These are phyloP conservation scores for Aspergillus oerlinghausenensis DNA, from an alignment of 2,329 filamentous ascomycete species.

Conservation along the genomic window DNA sequence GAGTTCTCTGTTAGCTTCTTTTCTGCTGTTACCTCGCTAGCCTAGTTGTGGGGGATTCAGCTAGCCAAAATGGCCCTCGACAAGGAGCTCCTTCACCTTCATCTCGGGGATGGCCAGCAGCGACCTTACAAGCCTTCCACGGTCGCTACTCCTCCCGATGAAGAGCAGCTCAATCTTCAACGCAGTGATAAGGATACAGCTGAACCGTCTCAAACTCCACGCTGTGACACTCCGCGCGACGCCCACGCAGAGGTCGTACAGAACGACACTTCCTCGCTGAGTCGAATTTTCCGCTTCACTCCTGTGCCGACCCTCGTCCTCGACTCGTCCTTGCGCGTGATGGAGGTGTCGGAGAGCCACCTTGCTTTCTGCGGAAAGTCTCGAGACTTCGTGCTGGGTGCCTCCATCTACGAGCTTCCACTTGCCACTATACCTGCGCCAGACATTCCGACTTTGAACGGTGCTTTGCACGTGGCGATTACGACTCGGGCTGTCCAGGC, in stretches of 20 bases:
- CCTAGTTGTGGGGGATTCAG: neutral
- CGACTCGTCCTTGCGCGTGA: constrained; percentile 31
- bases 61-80: constrained; percentile 14
- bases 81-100: constrained; percentile 21
- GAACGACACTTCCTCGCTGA: constrained; percentile 6
- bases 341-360: constrained; percentile 44
- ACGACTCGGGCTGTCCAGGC: constrained; percentile 31
- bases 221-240: neutral
- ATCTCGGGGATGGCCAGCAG: constrained; percentile 14
- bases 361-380: constrained; percentile 28
- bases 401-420: constrained; percentile 38
- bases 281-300: constrained; percentile 26
- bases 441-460: constrained; percentile 32
- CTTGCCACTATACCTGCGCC: constrained; percentile 30
- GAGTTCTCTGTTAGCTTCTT: neutral
- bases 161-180: constrained; percentile 7
- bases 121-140: constrained; percentile 14
- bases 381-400: constrained; percentile 33
- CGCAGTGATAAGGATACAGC: neutral
- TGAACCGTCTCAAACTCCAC: neutral
- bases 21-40: neutral
- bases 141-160: constrained; percentile 23
- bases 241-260: neutral
- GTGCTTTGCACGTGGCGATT: constrained; percentile 36
- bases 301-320: constrained; percentile 38